Percentiles rank a stretch among this genome's conserved stretches.
Evolutionary conservation across 768 basidiomycete species (phyloP).

Genomic region (Leccinum imitatum): DNA sequence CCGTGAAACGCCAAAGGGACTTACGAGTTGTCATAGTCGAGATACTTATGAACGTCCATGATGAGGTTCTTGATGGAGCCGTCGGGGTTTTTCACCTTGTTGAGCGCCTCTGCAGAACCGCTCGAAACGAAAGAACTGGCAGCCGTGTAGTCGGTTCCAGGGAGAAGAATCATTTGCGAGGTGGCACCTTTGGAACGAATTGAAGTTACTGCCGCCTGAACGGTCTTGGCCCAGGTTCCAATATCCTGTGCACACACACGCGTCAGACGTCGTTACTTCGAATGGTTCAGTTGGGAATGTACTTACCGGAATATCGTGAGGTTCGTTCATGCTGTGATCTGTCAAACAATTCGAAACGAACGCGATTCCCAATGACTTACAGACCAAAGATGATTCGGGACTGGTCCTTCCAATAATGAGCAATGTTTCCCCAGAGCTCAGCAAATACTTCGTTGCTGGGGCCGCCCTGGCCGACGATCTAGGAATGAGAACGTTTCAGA

Average conservation of each 20-base stretch:
- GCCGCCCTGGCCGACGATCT: constrained; percentile 64
- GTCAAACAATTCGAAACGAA: background rate
- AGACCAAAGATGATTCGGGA: constrained; percentile 48
- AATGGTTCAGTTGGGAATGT: constrained; percentile 46
- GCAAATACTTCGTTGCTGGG: constrained; percentile 56
- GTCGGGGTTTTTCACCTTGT: constrained; percentile 45
- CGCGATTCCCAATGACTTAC: constrained; percentile 29
- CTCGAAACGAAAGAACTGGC: constrained; percentile 50
- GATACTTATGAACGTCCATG: constrained; percentile 65
- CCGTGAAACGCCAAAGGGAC: constrained; percentile 14
- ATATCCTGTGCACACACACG: constrained; percentile 34
- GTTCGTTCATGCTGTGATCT: constrained; percentile 56
- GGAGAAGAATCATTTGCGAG: constrained; percentile 55
- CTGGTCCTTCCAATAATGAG: constrained; percentile 45
- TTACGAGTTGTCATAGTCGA: constrained; percentile 53
- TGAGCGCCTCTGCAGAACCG: constrained; percentile 50
- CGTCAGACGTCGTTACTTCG: constrained; percentile 35
- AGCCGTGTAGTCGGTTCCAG: constrained; percentile 59
- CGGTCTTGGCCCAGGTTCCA: constrained; percentile 45
- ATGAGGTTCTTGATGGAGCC: constrained; percentile 46
- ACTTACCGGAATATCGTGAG: constrained; percentile 52
- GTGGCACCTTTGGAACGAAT: constrained; percentile 55
- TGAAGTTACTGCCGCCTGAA: constrained; percentile 61
- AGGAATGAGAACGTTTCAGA: background rate
- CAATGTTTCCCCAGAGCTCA: constrained; percentile 51